Conservation (phyloP, 1,284 basidiomycete species). For the Salmacisia buchloeana region DNA sequence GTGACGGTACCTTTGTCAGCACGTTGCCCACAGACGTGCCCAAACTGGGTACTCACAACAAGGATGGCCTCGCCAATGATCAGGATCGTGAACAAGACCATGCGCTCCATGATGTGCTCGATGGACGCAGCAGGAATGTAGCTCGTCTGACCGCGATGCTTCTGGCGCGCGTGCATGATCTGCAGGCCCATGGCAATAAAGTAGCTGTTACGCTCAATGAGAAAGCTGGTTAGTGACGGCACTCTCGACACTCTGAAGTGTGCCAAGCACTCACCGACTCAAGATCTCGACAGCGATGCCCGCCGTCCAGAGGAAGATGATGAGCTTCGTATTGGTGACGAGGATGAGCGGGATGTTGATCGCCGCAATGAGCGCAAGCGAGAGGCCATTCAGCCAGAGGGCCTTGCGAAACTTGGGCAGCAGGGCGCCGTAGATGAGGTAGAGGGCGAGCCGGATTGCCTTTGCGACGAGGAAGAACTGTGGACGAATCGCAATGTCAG, state of each 20-base stretch:
- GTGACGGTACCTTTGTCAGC: slow-evolving; percentile 17
- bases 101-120: slow-evolving; percentile 40
- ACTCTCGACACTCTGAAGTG: too few relatives aligned
- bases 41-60: neutral
- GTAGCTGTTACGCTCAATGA: slow-evolving; percentile 16
- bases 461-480: slow-evolving; percentile 42
- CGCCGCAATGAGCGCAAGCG: slow-evolving; percentile 24
- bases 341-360: slow-evolving; percentile 40
- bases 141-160: slow-evolving; percentile 26
- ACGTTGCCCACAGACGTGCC: neutral
- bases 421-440: slow-evolving; percentile 36
- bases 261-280: neutral
- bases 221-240: neutral
- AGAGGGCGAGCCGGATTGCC: slow-evolving; percentile 26
- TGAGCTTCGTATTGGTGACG: slow-evolving; percentile 17
- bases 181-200: slow-evolving; percentile 26
- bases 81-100: slow-evolving; percentile 41
- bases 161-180: slow-evolving; percentile 24
- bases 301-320: slow-evolving; percentile 26
- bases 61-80: slow-evolving; percentile 42
- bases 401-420: slow-evolving; percentile 43
- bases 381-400: slow-evolving; percentile 33
- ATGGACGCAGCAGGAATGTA: slow-evolving; percentile 36
- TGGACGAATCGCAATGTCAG: too few relatives aligned
- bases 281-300: slow-evolving; percentile 35